Evolutionary conservation across 441 rosid genomes (phyloP).

Genomic region (Sinapis alba): DNA sequence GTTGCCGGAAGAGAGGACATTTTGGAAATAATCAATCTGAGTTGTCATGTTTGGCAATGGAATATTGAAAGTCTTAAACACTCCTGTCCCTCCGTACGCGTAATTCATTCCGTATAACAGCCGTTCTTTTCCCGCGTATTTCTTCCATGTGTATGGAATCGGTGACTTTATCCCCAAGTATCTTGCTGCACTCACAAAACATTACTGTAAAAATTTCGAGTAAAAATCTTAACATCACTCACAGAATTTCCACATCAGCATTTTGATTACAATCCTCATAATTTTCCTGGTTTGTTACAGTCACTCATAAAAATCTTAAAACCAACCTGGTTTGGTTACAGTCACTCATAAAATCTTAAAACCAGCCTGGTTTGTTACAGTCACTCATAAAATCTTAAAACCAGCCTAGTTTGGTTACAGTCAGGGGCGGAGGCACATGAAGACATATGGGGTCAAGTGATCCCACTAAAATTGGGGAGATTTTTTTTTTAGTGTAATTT

Average conservation of each 20-base stretch:
- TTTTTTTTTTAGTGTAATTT: no score
- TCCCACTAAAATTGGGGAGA: no score
- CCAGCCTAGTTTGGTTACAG: no score
- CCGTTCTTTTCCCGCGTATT: constrained; percentile 37
- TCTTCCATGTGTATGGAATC: constrained; percentile 66
- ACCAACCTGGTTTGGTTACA: no score
- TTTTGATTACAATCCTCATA: no score
- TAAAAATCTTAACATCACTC: background rate
- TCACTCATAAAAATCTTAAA: no score
- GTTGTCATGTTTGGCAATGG: constrained; percentile 79
- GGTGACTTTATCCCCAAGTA: constrained; percentile 64
- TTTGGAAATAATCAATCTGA: constrained; percentile 67
- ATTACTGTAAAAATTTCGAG: background rate
- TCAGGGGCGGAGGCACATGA: no score
- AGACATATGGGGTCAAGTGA: no score
- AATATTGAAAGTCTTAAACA: constrained; percentile 49
- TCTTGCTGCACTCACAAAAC: constrained; percentile 33
- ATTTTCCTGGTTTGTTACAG: background rate
- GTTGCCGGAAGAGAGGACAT: constrained; percentile 41
- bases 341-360: no score
- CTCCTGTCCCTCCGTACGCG: constrained; percentile 93
- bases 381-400: no score
- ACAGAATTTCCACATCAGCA: background rate
- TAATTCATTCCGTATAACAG: constrained; percentile 71
- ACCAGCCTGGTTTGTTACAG: no score